Conservation (phyloP, 345 rosid genomes). For the Eucalyptus cloeziana region DNA sequence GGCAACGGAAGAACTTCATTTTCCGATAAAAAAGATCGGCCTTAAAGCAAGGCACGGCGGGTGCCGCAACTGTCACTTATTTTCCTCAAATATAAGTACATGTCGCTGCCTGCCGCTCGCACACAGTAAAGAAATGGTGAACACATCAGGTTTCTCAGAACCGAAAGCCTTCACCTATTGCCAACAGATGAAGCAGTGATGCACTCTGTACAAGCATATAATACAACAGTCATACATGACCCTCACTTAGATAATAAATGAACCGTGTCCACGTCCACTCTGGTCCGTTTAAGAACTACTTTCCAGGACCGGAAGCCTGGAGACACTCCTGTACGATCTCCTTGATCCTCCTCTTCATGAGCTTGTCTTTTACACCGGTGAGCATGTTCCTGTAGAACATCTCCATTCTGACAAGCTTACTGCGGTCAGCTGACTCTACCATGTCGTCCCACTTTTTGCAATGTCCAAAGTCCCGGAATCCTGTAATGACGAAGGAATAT, state of each 20-base stretch:
- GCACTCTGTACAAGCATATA: not conserved
- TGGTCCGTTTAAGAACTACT: not conserved
- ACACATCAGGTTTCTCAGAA: not conserved
- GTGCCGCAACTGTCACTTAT: not conserved
- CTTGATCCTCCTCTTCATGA: constrained; percentile 71
- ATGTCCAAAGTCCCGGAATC: constrained; percentile 45
- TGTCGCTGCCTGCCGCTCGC: not conserved
- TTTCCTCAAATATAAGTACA: not conserved
- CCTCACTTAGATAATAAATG: not conserved
- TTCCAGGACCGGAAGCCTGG: constrained; percentile 19
- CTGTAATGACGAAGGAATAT: constrained; percentile 43
- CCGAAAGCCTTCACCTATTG: not conserved
- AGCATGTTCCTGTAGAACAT: constrained; percentile 63
- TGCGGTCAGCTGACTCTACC: constrained; percentile 60
- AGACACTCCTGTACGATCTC: constrained; percentile 63
- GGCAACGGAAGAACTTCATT: not conserved
- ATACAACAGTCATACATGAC: not conserved
- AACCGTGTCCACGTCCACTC: not conserved
- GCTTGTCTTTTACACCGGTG: constrained; percentile 74
- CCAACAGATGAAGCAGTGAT: not conserved
- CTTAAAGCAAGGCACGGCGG: not conserved
- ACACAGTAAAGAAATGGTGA: not conserved
- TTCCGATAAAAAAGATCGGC: not conserved
- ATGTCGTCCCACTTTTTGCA: constrained; percentile 67
- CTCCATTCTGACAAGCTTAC: constrained; percentile 64